phyloP scores from a whole-genome alignment of 2,329 filamentous ascomycete species.

The Colletotrichum caudatum region DNA sequence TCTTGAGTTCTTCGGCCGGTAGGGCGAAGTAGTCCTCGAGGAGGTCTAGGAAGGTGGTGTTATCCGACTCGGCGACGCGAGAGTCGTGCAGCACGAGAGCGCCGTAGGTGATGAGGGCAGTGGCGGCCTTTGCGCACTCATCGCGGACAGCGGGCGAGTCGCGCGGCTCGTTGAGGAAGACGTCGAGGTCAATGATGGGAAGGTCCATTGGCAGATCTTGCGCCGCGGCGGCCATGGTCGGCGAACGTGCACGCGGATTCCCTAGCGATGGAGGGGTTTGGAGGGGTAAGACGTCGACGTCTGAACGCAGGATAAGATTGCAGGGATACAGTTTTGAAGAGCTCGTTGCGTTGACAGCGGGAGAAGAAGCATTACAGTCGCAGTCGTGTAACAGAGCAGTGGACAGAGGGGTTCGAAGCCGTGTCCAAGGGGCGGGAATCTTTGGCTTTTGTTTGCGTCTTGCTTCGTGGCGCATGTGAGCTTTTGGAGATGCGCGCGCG shows the following conservation, averaged over 20 bases:
- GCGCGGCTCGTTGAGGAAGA: constrained; percentile 61
- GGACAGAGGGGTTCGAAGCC: neutral
- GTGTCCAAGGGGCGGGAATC: constrained; percentile 1
- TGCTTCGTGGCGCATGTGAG: constrained; percentile 26
- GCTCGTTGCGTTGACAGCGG: neutral
- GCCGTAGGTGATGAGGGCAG: constrained; percentile 70
- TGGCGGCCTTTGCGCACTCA: constrained; percentile 66
- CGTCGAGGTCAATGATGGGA: constrained; percentile 69
- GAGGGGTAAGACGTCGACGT: neutral
- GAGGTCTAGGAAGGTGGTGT: constrained; percentile 69
- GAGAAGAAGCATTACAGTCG: neutral
- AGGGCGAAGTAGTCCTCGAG: constrained; percentile 75
- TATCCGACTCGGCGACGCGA: constrained; percentile 67
- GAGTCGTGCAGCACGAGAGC: constrained; percentile 71
- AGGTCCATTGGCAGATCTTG: constrained; percentile 64
- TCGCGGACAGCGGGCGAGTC: constrained; percentile 58
- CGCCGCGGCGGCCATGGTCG: constrained; percentile 44
- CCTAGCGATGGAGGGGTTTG: neutral
- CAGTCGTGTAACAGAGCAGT: neutral
- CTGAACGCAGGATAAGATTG: neutral
- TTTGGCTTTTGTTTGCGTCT: constrained; percentile 21
- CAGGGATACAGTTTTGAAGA: neutral
- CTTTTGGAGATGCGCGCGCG: constrained; percentile 28
- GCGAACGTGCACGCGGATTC: neutral
- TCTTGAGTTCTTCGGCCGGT: constrained; percentile 58